Evolutionary conservation across 805 yeast genomes (phyloP).

Genomic region (Isabelozyma rhagii): DNA sequence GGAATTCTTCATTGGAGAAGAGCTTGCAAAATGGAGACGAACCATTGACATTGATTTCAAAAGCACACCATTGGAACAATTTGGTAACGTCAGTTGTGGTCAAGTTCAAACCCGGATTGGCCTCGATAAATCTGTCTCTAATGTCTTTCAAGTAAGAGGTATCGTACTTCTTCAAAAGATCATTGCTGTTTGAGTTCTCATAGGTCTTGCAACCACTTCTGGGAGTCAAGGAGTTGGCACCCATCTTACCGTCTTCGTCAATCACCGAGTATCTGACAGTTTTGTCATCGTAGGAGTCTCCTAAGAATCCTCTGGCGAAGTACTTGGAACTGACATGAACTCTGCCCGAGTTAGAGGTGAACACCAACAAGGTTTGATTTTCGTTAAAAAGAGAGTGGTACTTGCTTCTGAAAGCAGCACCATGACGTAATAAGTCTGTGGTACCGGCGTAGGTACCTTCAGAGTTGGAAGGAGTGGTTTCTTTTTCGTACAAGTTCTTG

Average conservation of each 20-base stretch:
- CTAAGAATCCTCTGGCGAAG: conserved; percentile 61
- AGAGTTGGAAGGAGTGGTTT: conserved; percentile 45
- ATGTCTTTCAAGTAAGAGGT: conserved; percentile 49
- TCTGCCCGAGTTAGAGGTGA: conserved; percentile 53
- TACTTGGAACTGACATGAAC: conserved; percentile 52
- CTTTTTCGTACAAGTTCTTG: conserved; percentile 42
- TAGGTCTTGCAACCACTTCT: conserved; percentile 41
- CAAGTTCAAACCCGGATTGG: conserved; percentile 53
- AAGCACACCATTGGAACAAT: conserved; percentile 67
- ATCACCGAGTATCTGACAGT: conserved; percentile 36
- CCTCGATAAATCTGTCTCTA: conserved; percentile 51
- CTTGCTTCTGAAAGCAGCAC: conserved; percentile 43
- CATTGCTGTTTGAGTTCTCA: conserved; percentile 26
- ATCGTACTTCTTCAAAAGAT: conserved; percentile 24
- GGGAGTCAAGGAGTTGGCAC: conserved; percentile 62
- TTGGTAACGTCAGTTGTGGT: conserved; percentile 49
- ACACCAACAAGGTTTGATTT: conserved; percentile 42
- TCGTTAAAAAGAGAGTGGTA: conserved; percentile 47
- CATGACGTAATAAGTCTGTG: conserved; percentile 46
- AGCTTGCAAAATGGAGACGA: conserved; percentile 63
- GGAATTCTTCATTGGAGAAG: conserved; percentile 66
- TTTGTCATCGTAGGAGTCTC: conserved; percentile 34
- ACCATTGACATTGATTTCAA: conserved; percentile 69
- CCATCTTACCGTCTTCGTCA: conserved; percentile 45
- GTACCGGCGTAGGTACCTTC: conserved; percentile 52